Evolutionary conservation across 768 basidiomycete genomes (phyloP).

Genomic region (Tricholoma saponaceum): DNA sequence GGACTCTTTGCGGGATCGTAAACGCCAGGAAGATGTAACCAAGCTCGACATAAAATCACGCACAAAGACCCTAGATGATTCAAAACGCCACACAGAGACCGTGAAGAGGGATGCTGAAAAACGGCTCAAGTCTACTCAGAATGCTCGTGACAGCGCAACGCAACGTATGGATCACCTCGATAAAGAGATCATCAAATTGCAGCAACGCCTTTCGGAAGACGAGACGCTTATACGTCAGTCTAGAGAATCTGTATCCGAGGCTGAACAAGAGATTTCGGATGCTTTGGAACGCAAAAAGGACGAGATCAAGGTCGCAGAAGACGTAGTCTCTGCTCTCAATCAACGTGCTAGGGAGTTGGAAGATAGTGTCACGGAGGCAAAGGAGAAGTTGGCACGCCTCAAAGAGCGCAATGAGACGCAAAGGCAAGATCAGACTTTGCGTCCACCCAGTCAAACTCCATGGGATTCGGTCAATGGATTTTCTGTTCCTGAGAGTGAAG

Average conservation of each 20-base stretch:
- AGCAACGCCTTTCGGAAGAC: constrained; percentile 52
- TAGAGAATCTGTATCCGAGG: constrained; percentile 40
- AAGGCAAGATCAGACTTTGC: constrained; percentile 36
- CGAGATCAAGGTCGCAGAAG: constrained; percentile 65
- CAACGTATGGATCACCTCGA: constrained; percentile 57
- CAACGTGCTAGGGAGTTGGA: constrained; percentile 71
- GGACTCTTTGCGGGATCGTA: constrained; percentile 65
- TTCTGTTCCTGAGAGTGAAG: constrained; percentile 11
- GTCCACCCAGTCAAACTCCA: constrained; percentile 7
- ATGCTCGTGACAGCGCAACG: constrained; percentile 55
- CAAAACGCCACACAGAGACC: constrained; percentile 78
- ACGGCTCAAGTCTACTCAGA: constrained; percentile 69
- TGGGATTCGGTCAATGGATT: constrained; percentile 17
- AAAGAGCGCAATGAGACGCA: constrained; percentile 54
- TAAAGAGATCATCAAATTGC: constrained; percentile 54
- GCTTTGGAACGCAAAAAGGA: constrained; percentile 53
- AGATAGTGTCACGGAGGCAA: constrained; percentile 60
- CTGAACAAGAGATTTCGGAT: constrained; percentile 49
- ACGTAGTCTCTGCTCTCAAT: constrained; percentile 57
- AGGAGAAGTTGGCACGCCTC: constrained; percentile 51
- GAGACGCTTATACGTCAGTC: constrained; percentile 45
- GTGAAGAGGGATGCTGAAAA: constrained; percentile 84
- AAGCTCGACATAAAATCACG: constrained; percentile 77
- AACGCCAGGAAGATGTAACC: constrained; percentile 78
- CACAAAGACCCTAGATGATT: constrained; percentile 84